phyloP scores from a whole-genome alignment of 129 eudicot species.

The Rutidosis leptorrhynchoides region DNA sequence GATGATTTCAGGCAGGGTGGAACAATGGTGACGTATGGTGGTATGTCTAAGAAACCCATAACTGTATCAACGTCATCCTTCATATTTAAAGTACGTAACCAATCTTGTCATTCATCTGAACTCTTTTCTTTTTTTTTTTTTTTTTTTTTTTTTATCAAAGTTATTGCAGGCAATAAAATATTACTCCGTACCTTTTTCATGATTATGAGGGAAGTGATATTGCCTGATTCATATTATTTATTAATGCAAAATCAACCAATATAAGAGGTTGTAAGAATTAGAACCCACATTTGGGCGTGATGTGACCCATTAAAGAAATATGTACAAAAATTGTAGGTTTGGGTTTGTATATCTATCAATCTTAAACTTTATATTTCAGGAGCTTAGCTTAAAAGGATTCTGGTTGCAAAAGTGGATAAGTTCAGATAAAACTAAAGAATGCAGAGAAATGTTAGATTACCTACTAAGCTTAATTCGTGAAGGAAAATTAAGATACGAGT shows the following conservation, averaged over 20 bases:
- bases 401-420: conserved; percentile 90
- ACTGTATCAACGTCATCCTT: conserved; percentile 85
- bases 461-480: conserved; percentile 66
- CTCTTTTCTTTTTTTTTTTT: no score
- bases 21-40: conserved; percentile 99
- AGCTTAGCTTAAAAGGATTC: conserved; percentile 88
- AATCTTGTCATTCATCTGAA: conserved; percentile 7
- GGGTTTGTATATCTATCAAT: conserved; percentile 4
- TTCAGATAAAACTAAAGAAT: conserved; percentile 56
- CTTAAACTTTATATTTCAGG: conserved; percentile 40
- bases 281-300: not conserved
- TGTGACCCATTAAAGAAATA: not conserved
- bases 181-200: not conserved
- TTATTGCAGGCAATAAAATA: not conserved
- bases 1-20: conserved; percentile 71
- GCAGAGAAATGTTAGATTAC: conserved; percentile 66
- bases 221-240: no score
- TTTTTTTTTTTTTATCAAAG: conserved; percentile 14
- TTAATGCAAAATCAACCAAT: not conserved
- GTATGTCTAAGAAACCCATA: conserved; percentile 94
- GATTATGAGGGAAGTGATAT: no score
- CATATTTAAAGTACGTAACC: conserved; percentile 73
- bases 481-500: conserved; percentile 78
- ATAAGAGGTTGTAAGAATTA: not conserved
- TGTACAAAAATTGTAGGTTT: not conserved